Percentiles rank a stretch among this genome's conserved stretches.
phyloP scores from a whole-genome alignment of 129 eudicot genomes.

The Centella asiatica region DNA sequence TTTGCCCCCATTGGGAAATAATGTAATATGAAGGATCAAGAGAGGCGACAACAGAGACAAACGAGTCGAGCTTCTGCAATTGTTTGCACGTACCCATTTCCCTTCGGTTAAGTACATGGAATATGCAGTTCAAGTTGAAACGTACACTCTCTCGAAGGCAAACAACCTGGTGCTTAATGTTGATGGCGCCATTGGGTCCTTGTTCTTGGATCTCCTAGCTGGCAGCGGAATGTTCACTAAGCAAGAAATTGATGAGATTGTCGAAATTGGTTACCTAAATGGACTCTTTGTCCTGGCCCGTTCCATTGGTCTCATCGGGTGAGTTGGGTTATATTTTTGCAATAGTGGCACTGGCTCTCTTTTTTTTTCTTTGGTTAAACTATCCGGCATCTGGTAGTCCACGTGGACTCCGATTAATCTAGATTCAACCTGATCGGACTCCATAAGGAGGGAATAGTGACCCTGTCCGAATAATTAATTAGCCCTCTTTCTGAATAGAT shows the following conservation, averaged over 20 bases:
- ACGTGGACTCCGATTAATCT: too few relatives aligned
- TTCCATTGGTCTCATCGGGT: slow-evolving; percentile 98
- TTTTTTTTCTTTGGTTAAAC: too few relatives aligned
- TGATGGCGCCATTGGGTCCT: slow-evolving; percentile 97
- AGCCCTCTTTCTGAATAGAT: neutral
- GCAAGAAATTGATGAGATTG: slow-evolving; percentile 93
- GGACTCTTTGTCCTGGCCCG: slow-evolving; percentile 98
- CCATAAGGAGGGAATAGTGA: too few relatives aligned
- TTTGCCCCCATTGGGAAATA: neutral
- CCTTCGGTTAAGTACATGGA: slow-evolving; percentile 98
- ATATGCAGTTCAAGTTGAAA: slow-evolving; percentile 88
- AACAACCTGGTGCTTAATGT: slow-evolving; percentile 90
- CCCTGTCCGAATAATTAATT: too few relatives aligned
- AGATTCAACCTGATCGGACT: too few relatives aligned
- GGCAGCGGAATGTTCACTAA: slow-evolving; percentile 97
- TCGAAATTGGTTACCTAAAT: slow-evolving; percentile 84
- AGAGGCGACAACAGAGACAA: slow-evolving; percentile 96
- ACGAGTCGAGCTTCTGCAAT: slow-evolving; percentile 86
- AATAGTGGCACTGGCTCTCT: neutral
- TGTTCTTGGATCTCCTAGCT: slow-evolving; percentile 92
- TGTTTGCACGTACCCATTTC: slow-evolving; percentile 77
- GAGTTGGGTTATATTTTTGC: slow-evolving; percentile 15
- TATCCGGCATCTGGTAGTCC: too few relatives aligned
- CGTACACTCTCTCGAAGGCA: slow-evolving; percentile 92
- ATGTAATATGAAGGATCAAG: slow-evolving; percentile 58